Conservation (phyloP, 1,139 yeast species). For the Kodamaea fungicola region DNA sequence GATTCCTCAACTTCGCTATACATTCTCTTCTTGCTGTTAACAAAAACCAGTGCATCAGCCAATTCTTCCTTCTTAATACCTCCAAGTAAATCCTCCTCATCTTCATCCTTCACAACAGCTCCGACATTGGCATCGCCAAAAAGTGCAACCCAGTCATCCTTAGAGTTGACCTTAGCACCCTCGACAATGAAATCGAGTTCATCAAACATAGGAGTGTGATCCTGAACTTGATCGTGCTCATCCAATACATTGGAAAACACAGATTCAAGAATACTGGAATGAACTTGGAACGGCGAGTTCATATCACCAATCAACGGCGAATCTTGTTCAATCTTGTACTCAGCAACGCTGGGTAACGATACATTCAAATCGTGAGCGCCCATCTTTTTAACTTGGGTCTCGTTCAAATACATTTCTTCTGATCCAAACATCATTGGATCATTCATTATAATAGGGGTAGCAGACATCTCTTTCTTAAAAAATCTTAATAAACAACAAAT, state of each 20-base stretch:
- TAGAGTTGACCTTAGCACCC: constrained; percentile 44
- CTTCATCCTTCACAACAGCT: constrained; percentile 5
- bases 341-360: constrained; percentile 16
- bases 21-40: constrained; percentile 18
- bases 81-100: constrained; percentile 10
- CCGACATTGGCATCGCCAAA: constrained; percentile 44
- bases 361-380: constrained; percentile 12
- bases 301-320: constrained; percentile 6
- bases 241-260: constrained; percentile 52
- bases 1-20: constrained; percentile 30
- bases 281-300: constrained; percentile 48
- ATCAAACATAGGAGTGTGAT: constrained; percentile 66
- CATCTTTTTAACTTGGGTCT: constrained; percentile 6
- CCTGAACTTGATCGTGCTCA: constrained; percentile 33
- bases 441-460: constrained; percentile 24
- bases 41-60: constrained; percentile 15
- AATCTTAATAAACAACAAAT: constrained; percentile 8
- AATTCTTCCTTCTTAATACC: constrained; percentile 19
- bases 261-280: constrained; percentile 58
- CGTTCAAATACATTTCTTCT: constrained; percentile 16
- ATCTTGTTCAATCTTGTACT: constrained; percentile 9
- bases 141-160: constrained; percentile 62
- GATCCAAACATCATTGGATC: constrained; percentile 31
- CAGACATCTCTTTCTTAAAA: constrained; percentile 19
- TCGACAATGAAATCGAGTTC: constrained; percentile 47